Evolutionary conservation across 768 basidiomycete species (phyloP).

Genomic region (Kwoniella pini): DNA sequence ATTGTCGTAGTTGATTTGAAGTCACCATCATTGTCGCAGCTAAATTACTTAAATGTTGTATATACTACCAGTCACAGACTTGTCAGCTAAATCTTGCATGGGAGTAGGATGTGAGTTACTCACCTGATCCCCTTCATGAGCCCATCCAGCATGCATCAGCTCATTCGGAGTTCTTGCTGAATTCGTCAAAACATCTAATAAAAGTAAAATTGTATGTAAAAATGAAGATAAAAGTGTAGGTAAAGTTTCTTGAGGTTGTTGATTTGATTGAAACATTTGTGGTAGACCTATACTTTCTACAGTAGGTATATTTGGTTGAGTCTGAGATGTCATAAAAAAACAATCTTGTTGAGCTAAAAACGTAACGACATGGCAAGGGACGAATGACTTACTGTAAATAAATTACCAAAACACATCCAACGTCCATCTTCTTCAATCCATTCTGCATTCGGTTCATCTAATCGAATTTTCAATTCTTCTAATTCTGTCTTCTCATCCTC

Average conservation of each 20-base stretch:
- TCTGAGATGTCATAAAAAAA: conserved; percentile 11
- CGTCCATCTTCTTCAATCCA: conserved; percentile 43
- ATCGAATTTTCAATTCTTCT: conserved; percentile 12
- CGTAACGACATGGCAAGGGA: too few species aligned
- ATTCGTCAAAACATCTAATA: conserved; percentile 38
- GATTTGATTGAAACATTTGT: conserved; percentile 22
- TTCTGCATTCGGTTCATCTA: conserved; percentile 33
- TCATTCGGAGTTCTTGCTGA: conserved; percentile 44
- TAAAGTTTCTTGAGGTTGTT: conserved; percentile 35
- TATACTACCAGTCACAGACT: conserved; percentile 26
- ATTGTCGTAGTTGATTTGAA: conserved; percentile 35
- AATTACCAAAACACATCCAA: conserved; percentile 47
- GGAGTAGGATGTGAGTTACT: neutral
- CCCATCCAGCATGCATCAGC: conserved; percentile 37
- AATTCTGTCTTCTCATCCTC: conserved; percentile 4
- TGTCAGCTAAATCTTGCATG: neutral
- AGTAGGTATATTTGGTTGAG: conserved; percentile 34
- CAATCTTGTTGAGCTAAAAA: too few species aligned
- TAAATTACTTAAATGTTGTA: conserved; percentile 46
- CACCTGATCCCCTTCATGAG: conserved; percentile 49
- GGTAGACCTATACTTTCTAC: conserved; percentile 33
- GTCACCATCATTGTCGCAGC: conserved; percentile 46
- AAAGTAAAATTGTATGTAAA: conserved; percentile 38
- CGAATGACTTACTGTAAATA: conserved; percentile 35
- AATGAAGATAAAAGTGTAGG: conserved; percentile 45